These are phyloP conservation scores for Gaertneriomyces semiglobifer DNA, from an alignment of 192 early-diverging fungal genomes.

Conservation along the genomic window DNA sequence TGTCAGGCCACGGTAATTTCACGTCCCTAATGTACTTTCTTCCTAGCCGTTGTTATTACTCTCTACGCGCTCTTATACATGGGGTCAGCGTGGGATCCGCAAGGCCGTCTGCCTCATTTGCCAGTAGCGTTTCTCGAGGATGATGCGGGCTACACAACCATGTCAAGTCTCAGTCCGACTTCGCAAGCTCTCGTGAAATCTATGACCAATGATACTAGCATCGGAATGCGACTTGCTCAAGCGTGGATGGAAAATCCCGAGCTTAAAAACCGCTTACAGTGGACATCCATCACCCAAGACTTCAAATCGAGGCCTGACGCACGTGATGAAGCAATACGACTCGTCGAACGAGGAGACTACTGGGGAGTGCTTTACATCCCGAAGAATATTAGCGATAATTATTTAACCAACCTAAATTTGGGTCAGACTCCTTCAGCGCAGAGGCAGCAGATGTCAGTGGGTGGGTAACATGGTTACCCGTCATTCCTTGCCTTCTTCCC, in stretches of 20 bases:
- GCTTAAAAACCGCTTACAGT: not conserved
- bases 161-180: not conserved
- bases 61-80: constrained; percentile 7
- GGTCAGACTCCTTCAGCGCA: not conserved
- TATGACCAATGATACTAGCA: not conserved
- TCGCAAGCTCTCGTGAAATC: constrained; percentile 3
- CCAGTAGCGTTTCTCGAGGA: constrained; percentile 17
- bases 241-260: not conserved
- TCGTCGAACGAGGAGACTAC: constrained; percentile 15
- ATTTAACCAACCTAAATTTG: constrained; percentile 6
- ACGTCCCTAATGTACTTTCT: not conserved
- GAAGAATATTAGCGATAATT: constrained; percentile 18
- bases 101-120: not conserved
- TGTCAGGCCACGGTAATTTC: not conserved
- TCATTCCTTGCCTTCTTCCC: not conserved
- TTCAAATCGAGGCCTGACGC: not conserved
- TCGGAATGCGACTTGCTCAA: not conserved
- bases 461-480: not conserved
- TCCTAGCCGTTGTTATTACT: constrained; percentile 5
- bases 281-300: not conserved
- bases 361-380: constrained; percentile 28
- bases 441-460: not conserved
- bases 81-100: constrained; percentile 12
- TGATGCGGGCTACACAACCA: constrained; percentile 17
- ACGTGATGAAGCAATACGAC: constrained; percentile 6